These are phyloP conservation scores for Perilla frutescens DNA, from an alignment of 257 asterid genomes.

Conservation along the genomic window DNA sequence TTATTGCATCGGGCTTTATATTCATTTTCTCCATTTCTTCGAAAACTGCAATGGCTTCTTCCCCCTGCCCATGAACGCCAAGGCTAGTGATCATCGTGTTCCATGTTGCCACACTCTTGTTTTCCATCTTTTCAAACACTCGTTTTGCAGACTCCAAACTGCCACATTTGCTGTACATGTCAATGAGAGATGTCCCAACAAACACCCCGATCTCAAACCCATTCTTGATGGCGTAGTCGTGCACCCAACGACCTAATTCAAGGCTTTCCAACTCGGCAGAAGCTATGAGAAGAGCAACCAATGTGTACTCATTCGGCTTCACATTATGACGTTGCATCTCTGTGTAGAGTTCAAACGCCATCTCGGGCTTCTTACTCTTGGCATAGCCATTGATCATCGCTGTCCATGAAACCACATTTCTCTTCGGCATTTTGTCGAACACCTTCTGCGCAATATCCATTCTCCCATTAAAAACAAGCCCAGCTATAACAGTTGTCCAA, in stretches of 20 bases:
- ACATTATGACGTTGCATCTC: conserved; percentile 45
- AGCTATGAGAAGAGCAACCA: conserved; percentile 54
- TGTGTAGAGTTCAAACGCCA: conserved; percentile 49
- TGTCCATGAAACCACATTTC: conserved; percentile 58
- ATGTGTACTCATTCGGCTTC: conserved; percentile 52
- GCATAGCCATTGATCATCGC: conserved; percentile 61
- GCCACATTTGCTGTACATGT: conserved; percentile 70
- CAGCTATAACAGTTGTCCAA: conserved; percentile 59
- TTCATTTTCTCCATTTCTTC: conserved; percentile 52
- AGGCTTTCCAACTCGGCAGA: conserved; percentile 48
- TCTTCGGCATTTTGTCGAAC: conserved; percentile 55
- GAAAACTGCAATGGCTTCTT: conserved; percentile 49
- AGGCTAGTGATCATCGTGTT: conserved; percentile 60
- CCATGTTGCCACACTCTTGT: conserved; percentile 54
- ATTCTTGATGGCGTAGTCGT: conserved; percentile 46
- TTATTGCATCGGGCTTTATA: conserved; percentile 51
- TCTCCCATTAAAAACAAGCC: conserved; percentile 41
- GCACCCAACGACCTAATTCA: conserved; percentile 51
- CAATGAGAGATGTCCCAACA: conserved; percentile 60
- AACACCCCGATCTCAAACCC: conserved; percentile 55
- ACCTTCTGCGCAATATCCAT: conserved; percentile 48
- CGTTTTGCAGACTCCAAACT: conserved; percentile 49
- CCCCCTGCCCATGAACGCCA: conserved; percentile 56
- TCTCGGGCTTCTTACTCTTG: conserved; percentile 50
- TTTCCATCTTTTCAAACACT: conserved; percentile 52